Base-by-base conservation (phyloP, 106 monocot species). In the Posidonia australis region DNA sequence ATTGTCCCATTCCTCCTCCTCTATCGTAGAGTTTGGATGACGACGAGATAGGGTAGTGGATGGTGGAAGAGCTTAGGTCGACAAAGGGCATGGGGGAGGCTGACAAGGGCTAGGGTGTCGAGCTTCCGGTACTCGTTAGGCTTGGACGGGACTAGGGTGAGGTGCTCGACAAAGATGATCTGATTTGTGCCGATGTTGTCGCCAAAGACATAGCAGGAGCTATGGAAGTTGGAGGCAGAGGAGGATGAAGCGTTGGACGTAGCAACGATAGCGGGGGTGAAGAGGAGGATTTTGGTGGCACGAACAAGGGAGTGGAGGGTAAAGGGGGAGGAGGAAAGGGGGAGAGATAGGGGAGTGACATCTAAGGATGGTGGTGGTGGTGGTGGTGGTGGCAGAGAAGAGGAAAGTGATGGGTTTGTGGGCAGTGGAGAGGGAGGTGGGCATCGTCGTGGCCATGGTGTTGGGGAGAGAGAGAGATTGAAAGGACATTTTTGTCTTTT, bases 111-210 rank as follows among this genome's bases (percentile, higher is more conserved):
- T n/a, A n/a, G n/a, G n/a, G n/a, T n/a, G n/a, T n/a, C n/a, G n/a
- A n/a, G n/a, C n/a, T n/a, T n/a, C n/a, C n/a, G n/a, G n/a, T n/a
- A n/a, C n/a, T n/a, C n/a, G n/a, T n/a, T n/a, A n/a, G n/a, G n/a
- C n/a, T n/a, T n/a, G n/a, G n/a, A n/a, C n/a, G n/a, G n/a, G n/a
- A n/a, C n/a, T n/a, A n/a, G n/a, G n/a, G n/a, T n/a, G n/a, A n/a
- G n/a, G n/a, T n/a, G n/a, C 70, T 96, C 86, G 5, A 90, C 94
- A 0, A 90, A 90, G 58, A 96, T 96, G 73, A 96, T 96, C 74
- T 96, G 94, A 49, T 96, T 90, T 31, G 94, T 96, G 72, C 90
- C 94, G 74, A 96, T 96, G 87, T 96, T 96, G 78, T 96, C 75
- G 25, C 86, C 81, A 65, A 96, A 52, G 13, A 96, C 94, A 77